Base-by-base conservation (phyloP, 306 rosid genomes). In the Ammopiptanthus mongolicus region DNA sequence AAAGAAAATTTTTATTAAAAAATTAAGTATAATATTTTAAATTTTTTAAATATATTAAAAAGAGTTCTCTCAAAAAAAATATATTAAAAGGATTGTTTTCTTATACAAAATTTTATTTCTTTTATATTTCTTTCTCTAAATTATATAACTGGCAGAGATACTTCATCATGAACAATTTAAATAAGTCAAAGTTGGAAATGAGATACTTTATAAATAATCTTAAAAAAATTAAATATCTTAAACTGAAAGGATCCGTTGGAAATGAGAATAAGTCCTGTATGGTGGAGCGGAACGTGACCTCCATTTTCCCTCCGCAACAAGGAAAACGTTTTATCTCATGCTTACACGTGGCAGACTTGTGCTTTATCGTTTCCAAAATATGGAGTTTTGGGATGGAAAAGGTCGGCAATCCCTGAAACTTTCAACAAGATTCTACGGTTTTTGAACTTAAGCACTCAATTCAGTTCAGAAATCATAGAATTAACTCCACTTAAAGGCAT, bases 291-390 rank as follows among this genome's bases (percentile, higher is more conserved):
- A 13, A 4, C 50, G 3, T 44, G 50, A 22, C 18, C 63, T 58
- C 58, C 68, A 58, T 41, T 9, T 8, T 41, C 46, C 14, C 1
- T 10, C 2, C 46, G 2, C 46, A 41, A 41, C 18, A 17, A 57
- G 41, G 58, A 12, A 56, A 17, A 41, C 72, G 39, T 28, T 47
- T 64, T n/a, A 36, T 46, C 46, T 17, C n/a, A 1, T 80, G 7
- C 46, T 6, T 53, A 81, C 84, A 75, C 82, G 79, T 83, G 87
- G 74, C 81, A 51, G 1, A 1, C 15, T 66, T n/a, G n/a, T n/a
- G n/a, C n/a, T n/a, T n/a, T n/a, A n/a, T n/a, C n/a, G n/a, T n/a
- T n/a, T n/a, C n/a, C n/a, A n/a, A n/a, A n/a, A n/a, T n/a, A 10
- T 25, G 37, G 14, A 31, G 48, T 46, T 63, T 67, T 37, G 21